Evolutionary conservation across 192 early-diverging fungal genomes (phyloP), one percentile per base, ranked within the genome.

Genomic region (Backusella tarrabulga): DNA sequence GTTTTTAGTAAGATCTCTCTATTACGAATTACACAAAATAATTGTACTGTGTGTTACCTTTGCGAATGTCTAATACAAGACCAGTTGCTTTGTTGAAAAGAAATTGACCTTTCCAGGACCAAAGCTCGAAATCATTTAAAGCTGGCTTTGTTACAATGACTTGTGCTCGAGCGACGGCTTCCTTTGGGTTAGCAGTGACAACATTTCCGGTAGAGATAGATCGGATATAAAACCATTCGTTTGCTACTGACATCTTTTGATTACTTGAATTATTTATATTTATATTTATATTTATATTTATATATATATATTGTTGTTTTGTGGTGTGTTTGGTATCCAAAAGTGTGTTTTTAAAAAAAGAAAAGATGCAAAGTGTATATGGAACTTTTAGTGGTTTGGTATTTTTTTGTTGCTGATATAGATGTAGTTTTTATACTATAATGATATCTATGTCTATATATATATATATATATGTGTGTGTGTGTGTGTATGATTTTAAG

Each of bases 201-300:
- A 83, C 82, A 15, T 80, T 72, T 21, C 79, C 79, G 34, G 74
- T 79, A 7, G 34, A 41, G 5, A 71, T 60, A n/a, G 78, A 77
- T 73, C 75, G 75, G 29, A 83, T 83, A 54, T 80, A 77, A 72
- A 83, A 83, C 78, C 79, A 83, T 26, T 71, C 79, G 32, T 68
- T 60, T 44, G 21, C 29, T 66, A 26, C 5, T 50, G 46, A n/a
- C 46, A 50, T 50, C 17, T 50, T n/a, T 50, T 50, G 6, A 17
- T 50, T 7, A 50, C 38, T 40, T 40, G 38, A 11, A 40, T 40
- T 40, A 40, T 40, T 50, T 50, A n/a, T 50, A 50, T n/a, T n/a
- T n/a, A n/a, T n/a, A n/a, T n/a, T n/a, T n/a, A n/a, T n/a, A n/a
- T n/a, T n/a, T n/a, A n/a, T n/a, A n/a, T n/a, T n/a, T n/a, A n/a